These are phyloP conservation scores for Malus orientalis DNA, from an alignment of 306 rosid species.

Conservation along the genomic window DNA sequence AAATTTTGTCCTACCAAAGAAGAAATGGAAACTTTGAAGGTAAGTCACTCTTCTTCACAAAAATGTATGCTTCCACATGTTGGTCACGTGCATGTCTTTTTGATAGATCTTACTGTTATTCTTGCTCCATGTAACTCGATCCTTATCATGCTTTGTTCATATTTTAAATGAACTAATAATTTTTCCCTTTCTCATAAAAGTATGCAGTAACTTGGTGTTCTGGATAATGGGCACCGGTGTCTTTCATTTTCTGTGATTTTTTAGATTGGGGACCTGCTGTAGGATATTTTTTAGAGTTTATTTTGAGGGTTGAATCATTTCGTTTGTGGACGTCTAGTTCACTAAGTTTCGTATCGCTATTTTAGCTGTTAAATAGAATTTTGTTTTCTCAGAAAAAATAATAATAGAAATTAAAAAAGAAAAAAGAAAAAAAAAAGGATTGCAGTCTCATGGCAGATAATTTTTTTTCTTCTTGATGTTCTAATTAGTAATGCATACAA, in stretches of 20 bases:
- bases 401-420: too few species aligned
- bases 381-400: too few species aligned
- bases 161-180: neutral
- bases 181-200: neutral
- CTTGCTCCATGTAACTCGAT: neutral
- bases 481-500: neutral
- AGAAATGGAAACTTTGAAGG: constrained; percentile 93
- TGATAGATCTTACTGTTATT: neutral
- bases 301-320: too few species aligned
- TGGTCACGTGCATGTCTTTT: neutral
- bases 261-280: too few species aligned
- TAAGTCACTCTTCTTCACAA: constrained; percentile 4
- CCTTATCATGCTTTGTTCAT: neutral
- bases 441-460: neutral
- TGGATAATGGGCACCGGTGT: neutral
- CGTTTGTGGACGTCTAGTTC: too few species aligned
- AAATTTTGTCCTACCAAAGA: constrained; percentile 94
- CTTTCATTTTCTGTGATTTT: too few species aligned
- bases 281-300: too few species aligned
- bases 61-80: neutral
- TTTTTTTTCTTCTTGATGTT: neutral
- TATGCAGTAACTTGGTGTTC: neutral
- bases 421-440: too few species aligned
- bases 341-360: too few species aligned
- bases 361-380: too few species aligned